Evolutionary conservation across 495 filamentous ascomycete species (phyloP).

Genomic region (Xylaria castorea): DNA sequence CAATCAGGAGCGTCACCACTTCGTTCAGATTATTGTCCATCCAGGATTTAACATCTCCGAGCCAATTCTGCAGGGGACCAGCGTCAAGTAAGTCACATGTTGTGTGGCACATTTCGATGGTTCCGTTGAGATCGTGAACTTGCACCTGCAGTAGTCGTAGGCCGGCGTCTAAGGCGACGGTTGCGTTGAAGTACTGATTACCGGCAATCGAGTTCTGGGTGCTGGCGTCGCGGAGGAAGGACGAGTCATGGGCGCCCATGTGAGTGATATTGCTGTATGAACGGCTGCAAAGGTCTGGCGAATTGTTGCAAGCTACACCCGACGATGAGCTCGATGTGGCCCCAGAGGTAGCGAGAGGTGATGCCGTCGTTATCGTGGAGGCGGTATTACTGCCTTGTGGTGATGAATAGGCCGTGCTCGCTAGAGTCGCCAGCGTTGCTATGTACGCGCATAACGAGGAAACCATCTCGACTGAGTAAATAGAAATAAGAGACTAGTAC

Average conservation of each 20-base stretch:
- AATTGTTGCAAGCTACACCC: conserved; percentile 69
- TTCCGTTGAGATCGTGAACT: conserved; percentile 62
- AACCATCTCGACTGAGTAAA: conserved; percentile 35
- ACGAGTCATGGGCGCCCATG: conserved; percentile 71
- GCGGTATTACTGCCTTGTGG: conserved; percentile 32
- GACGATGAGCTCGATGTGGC: conserved; percentile 25
- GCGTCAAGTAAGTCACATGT: conserved; percentile 69
- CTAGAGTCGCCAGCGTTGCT: conserved; percentile 33
- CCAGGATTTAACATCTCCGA: conserved; percentile 67
- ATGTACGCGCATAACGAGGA: conserved; percentile 36
- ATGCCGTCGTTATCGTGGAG: conserved; percentile 29
- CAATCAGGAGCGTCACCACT: conserved; percentile 72
- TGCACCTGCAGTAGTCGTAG: conserved; percentile 74
- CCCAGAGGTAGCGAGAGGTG: conserved; percentile 29
- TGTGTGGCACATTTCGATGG: conserved; percentile 70
- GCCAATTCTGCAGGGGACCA: conserved; percentile 63
- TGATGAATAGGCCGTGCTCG: conserved; percentile 33
- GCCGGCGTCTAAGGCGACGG: conserved; percentile 69
- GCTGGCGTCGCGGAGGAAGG: conserved; percentile 64
- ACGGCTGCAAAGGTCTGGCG: conserved; percentile 63
- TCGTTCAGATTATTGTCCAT: conserved; percentile 70
- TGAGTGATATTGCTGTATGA: conserved; percentile 71
- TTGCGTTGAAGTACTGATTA: conserved; percentile 71
- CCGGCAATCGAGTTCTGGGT: conserved; percentile 63
- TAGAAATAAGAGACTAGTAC: not conserved